Base-by-base conservation (phyloP, 768 basidiomycete genomes). In the Neoboletus subvelutipes region DNA sequence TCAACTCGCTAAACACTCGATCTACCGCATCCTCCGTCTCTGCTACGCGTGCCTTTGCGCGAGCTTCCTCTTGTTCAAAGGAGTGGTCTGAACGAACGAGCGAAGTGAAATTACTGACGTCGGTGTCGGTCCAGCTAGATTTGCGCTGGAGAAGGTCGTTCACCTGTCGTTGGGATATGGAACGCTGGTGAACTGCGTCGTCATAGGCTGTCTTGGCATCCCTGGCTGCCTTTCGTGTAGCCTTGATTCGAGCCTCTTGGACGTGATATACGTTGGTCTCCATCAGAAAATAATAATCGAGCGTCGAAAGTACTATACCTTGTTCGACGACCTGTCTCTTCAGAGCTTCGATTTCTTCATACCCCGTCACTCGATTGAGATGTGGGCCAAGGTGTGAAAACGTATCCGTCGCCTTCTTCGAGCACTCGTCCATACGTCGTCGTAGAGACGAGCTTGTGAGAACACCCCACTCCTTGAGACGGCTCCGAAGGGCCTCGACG, bases 131-230 rank as follows among this genome's bases (percentile, higher is more conserved):
- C 97, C 97, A 99, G n/a, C 73, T 77, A 1, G 88, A 88, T 76
- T 98, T 98, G 57, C 97, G 92, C 70, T 94, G 90, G 17, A 98
- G 77, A 3, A 99, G 83, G 68, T 95, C 91, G 73, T 98, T 98
- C 51, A 97, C 92, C 71, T 96, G 90, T 20, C 91, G 85, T 70
- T 99, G 96, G 4, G 92, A 92, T 43, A 85, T 80, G 10, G 92
- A 87, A 6, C 95, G 88, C 63, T 84, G 78, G 12, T 81, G 68
- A n/a, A 95, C 90, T 0, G 94, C 91, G 54, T 80, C 73, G 55
- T 92, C 90, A 65, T 95, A 87, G 5, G 83, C 80, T 8, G 71
- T 67, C 74, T 98, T 98, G 6, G 93, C 87, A 34, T 78, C 71
- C 40, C 83, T 78, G 0, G 94, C 86, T 6, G 82, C 83, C 47